A percentile compares a stretch with the other conserved stretches of the same genome.
These are phyloP conservation scores for Calonectria leucothoes DNA, from an alignment of 2,329 filamentous ascomycete species.

Conservation along the genomic window DNA sequence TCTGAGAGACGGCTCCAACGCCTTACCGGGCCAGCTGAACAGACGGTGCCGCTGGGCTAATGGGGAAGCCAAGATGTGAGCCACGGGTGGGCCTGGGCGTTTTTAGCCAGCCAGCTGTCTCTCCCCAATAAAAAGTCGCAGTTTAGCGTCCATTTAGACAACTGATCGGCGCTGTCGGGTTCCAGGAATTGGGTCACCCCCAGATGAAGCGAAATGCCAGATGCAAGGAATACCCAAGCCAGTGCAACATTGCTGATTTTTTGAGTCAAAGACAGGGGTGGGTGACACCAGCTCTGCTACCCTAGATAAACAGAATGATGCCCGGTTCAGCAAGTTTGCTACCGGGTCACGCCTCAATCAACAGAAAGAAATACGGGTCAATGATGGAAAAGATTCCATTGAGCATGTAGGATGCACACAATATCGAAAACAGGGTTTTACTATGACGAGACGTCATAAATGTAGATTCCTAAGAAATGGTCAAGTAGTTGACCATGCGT, in stretches of 20 bases:
- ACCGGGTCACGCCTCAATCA: not conserved
- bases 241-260: not conserved
- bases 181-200: not conserved
- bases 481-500: no score
- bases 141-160: not conserved
- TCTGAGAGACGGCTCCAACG: not conserved
- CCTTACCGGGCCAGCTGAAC: not conserved
- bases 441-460: no score
- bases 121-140: not conserved
- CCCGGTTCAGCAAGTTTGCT: not conserved
- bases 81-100: not conserved
- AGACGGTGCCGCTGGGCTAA: no score
- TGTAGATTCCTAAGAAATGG: no score
- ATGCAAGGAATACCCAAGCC: not conserved
- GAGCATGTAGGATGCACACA: no score
- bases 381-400: no score
- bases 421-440: no score
- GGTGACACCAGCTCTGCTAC: not conserved
- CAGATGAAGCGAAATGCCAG: not conserved
- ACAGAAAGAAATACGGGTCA: not conserved
- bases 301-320: not conserved
- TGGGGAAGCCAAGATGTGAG: not conserved
- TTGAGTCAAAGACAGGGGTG: not conserved
- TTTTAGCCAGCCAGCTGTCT: not conserved
- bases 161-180: not conserved